phyloP scores from a whole-genome alignment of 495 filamentous ascomycete genomes.

The Penicillium chermesinum region DNA sequence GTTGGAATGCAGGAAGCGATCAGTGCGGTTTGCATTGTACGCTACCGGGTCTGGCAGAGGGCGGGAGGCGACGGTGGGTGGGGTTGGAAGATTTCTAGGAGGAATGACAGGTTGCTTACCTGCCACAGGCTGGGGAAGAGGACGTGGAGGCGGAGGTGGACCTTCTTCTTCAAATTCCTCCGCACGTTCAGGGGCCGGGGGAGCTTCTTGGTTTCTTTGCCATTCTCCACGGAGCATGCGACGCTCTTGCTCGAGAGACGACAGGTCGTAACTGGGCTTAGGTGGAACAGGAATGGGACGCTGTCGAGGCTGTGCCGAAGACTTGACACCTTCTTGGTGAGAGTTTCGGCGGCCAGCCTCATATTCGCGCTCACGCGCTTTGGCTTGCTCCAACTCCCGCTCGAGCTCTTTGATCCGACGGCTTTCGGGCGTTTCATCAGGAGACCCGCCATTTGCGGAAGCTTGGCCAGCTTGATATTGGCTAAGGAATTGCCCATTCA shows the following conservation, averaged over 20 bases:
- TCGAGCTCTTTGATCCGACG: constrained; percentile 80
- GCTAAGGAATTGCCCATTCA: constrained; percentile 80
- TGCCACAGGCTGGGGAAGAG: constrained; percentile 33
- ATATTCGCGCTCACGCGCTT: constrained; percentile 81
- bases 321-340: constrained; percentile 27
- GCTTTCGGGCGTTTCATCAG: constrained; percentile 43
- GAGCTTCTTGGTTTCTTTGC: constrained; percentile 47
- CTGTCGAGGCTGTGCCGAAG: constrained; percentile 29
- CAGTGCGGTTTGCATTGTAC: constrained; percentile 31
- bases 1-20: constrained; percentile 50
- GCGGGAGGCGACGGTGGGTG: no score
- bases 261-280: constrained; percentile 57
- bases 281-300: constrained; percentile 46
- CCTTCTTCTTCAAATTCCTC: constrained; percentile 29
- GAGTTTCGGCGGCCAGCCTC: constrained; percentile 68
- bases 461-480: constrained; percentile 65
- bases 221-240: constrained; percentile 68
- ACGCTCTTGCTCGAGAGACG: constrained; percentile 69
- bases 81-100: constrained; percentile 17
- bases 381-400: constrained; percentile 75
- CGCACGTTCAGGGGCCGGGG: constrained; percentile 13
- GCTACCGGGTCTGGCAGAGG: constrained; percentile 29
- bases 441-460: constrained; percentile 5
- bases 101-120: constrained; percentile 15
- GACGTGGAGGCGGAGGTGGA: constrained; percentile 35